Conservation (phyloP, 169 alveolate species). For the Eimeria falciformis region DNA sequence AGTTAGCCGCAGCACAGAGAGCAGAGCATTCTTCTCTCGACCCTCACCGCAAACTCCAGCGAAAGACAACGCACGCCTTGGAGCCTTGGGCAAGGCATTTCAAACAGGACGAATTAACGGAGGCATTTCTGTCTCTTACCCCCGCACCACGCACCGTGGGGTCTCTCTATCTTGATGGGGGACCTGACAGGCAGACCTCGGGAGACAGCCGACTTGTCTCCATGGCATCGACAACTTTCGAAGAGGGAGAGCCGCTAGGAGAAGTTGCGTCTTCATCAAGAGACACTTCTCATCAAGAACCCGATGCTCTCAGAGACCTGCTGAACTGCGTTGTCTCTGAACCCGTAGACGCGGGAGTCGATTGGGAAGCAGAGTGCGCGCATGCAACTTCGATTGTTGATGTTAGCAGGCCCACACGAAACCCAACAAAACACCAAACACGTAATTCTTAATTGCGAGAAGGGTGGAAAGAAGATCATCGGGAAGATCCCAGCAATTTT, state of each 20-base stretch:
- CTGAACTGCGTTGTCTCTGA: conserved; percentile 57
- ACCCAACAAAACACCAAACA: neutral
- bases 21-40: too few species aligned
- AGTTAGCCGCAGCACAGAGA: too few species aligned
- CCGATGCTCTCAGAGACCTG: conserved; percentile 66
- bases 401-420: conserved; percentile 65
- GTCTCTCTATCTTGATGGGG: conserved; percentile 35
- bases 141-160: neutral
- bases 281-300: conserved; percentile 8
- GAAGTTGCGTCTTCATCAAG: neutral
- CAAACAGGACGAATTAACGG: neutral
- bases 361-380: conserved; percentile 52
- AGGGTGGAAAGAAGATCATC: too few species aligned
- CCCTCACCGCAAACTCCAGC: too few species aligned
- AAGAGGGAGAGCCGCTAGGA: conserved; percentile 38
- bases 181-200: conserved; percentile 32
- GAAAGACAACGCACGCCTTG: neutral
- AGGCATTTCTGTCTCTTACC: too few species aligned
- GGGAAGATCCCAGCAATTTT: too few species aligned
- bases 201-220: conserved; percentile 60
- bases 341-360: conserved; percentile 39
- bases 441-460: too few species aligned
- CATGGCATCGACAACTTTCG: conserved; percentile 56
- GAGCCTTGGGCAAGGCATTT: conserved; percentile 7
- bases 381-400: conserved; percentile 47